Conservation (phyloP, 495 filamentous ascomycete species). For the Neurospora cerealis region DNA sequence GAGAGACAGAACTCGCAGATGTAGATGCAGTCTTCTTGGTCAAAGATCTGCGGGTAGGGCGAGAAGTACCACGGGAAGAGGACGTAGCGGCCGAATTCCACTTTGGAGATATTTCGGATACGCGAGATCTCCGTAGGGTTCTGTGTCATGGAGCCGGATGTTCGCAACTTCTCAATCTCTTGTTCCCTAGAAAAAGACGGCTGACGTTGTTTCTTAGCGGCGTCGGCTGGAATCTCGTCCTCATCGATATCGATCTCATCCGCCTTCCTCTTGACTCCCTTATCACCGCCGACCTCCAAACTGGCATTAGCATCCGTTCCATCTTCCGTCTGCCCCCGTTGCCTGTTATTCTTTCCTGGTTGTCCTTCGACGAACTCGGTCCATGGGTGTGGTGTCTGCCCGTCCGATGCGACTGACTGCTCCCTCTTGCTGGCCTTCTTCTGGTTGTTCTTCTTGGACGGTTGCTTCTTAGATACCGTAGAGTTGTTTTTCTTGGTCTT, state of each 20-base stretch:
- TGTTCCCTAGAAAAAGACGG: constrained; percentile 69
- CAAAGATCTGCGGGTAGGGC: constrained; percentile 82
- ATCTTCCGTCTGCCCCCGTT: constrained; percentile 13
- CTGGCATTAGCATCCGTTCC: constrained; percentile 21
- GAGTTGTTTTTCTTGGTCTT: constrained; percentile 36
- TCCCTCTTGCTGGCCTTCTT: constrained; percentile 45
- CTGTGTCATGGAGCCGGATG: constrained; percentile 93
- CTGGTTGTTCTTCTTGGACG: constrained; percentile 37
- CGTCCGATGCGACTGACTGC: constrained; percentile 36
- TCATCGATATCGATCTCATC: constrained; percentile 42
- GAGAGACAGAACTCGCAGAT: constrained; percentile 96
- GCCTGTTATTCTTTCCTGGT: constrained; percentile 13
- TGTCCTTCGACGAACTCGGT: constrained; percentile 27
- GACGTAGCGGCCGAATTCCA: constrained; percentile 89
- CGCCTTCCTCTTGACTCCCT: constrained; percentile 13
- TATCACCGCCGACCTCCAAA: constrained; percentile 27
- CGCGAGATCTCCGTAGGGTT: constrained; percentile 95
- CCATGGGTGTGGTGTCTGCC: constrained; percentile 38
- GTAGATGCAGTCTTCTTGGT: constrained; percentile 78
- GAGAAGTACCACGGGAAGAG: constrained; percentile 99
- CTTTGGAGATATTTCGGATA: constrained; percentile 81
- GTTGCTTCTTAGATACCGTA: constrained; percentile 33
- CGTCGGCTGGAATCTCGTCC: constrained; percentile 29
- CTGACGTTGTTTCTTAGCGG: constrained; percentile 27
- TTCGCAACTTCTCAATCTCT: constrained; percentile 91